Conservation (phyloP, 2,329 filamentous ascomycete species). For the Xylariales sp. region DNA sequence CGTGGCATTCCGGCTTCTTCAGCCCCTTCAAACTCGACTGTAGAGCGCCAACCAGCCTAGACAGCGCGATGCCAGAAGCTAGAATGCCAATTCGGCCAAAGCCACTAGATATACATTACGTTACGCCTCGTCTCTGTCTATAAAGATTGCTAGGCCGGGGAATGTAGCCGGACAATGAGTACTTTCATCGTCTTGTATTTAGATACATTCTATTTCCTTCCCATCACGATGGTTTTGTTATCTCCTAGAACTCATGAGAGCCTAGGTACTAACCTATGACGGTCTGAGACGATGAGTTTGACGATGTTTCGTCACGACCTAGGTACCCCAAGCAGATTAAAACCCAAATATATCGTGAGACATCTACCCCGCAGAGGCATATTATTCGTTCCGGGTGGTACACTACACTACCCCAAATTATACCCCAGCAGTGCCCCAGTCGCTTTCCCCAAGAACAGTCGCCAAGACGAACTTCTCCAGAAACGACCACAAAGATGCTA, state of each 20-base stretch:
- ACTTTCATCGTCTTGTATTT: not conserved
- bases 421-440: slow-evolving; percentile 16
- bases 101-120: not conserved
- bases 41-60: not conserved
- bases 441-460: slow-evolving; percentile 16
- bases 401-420: slow-evolving; percentile 5
- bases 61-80: not conserved
- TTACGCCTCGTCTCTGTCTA: not conserved
- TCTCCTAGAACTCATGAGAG: not conserved
- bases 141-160: not conserved
- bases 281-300: not conserved
- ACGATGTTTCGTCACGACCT: not conserved
- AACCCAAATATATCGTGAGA: slow-evolving; percentile 17
- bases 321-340: not conserved
- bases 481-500: slow-evolving; percentile 19
- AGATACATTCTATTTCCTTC: not conserved
- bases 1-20: too few relatives aligned
- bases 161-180: not conserved
- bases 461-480: slow-evolving; percentile 29
- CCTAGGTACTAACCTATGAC: not conserved
- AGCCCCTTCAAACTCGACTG: not conserved
- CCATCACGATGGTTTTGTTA: not conserved
- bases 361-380: slow-evolving; percentile 36
- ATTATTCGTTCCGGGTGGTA: not conserved
- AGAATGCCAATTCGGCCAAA: not conserved